phyloP scores from a whole-genome alignment of 768 basidiomycete genomes.

The Cystobasidium onofrii region DNA sequence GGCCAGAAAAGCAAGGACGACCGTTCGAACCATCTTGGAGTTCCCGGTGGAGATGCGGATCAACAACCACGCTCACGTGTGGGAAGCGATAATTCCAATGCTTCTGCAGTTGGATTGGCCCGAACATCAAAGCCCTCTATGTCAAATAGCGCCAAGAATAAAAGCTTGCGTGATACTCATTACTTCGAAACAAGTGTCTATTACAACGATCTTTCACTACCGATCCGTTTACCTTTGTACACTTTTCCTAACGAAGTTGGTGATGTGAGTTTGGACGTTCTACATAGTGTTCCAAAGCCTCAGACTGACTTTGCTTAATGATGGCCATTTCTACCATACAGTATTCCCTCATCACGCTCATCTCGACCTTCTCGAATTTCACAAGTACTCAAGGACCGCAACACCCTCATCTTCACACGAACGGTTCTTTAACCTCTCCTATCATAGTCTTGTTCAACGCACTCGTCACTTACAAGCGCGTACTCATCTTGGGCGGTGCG shows the following conservation, averaged over 20 bases:
- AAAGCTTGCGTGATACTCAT: conserved; percentile 69
- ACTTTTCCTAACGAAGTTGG: conserved; percentile 93
- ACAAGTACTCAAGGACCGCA: conserved; percentile 53
- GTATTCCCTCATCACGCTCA: conserved; percentile 86
- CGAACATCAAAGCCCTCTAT: not conserved
- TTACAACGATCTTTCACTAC: conserved; percentile 70
- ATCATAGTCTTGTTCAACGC: conserved; percentile 95
- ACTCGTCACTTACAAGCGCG: conserved; percentile 86
- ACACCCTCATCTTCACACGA: conserved; percentile 89
- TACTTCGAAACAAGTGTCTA: conserved; percentile 78
- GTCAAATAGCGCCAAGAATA: not conserved
- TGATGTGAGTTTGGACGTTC: conserved; percentile 69
- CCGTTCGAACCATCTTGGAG: not conserved
- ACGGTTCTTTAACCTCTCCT: conserved; percentile 79
- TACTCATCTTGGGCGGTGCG: conserved; percentile 70
- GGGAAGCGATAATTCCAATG: not conserved
- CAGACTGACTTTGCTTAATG: not conserved
- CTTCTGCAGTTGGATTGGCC: not conserved
- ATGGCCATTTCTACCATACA: conserved; percentile 43
- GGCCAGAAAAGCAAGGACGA: not conserved
- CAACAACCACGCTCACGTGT: not conserved
- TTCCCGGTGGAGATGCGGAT: not conserved
- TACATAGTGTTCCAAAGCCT: too few relatives aligned
- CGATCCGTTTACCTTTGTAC: conserved; percentile 80
- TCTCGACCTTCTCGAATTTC: conserved; percentile 67